Evolutionary conservation across 2,329 filamentous ascomycete genomes (phyloP).

Genomic region (Exophiala dermatitidis): DNA sequence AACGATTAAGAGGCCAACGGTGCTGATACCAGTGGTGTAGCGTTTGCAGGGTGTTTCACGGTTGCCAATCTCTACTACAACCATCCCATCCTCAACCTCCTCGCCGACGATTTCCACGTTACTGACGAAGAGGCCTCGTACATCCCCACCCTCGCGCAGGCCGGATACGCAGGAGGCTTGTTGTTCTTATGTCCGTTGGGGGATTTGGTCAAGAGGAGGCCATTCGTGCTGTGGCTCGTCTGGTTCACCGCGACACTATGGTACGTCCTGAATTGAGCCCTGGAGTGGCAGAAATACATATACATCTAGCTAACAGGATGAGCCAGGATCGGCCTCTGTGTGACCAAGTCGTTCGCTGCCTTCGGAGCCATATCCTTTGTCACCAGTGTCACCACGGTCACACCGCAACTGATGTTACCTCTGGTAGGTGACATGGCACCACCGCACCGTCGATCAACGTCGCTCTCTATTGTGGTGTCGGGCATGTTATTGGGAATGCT

Average conservation of each 20-base stretch:
- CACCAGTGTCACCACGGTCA: constrained; percentile 68
- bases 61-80: constrained; percentile 78
- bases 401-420: constrained; percentile 72
- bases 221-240: constrained; percentile 59
- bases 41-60: constrained; percentile 51
- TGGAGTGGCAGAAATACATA: too few species aligned
- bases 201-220: constrained; percentile 59
- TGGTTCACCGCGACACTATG: constrained; percentile 60
- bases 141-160: constrained; percentile 70
- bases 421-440: constrained; percentile 73
- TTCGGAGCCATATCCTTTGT: constrained; percentile 70
- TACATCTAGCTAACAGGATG: too few species aligned
- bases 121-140: constrained; percentile 59
- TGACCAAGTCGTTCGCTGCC: constrained; percentile 56
- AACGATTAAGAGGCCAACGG: neutral
- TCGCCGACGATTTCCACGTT: constrained; percentile 64
- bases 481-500: constrained; percentile 70
- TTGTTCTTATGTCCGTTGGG: constrained; percentile 69
- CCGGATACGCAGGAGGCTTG: constrained; percentile 67
- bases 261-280: constrained; percentile 40
- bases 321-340: constrained; percentile 53
- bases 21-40: constrained; percentile 25
- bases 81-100: constrained; percentile 68
- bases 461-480: constrained; percentile 66
- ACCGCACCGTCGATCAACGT: constrained; percentile 57